A percentile compares a stretch with the other conserved stretches of the same genome.
Evolutionary conservation across 768 basidiomycete genomes (phyloP).

Genomic region (Calocybe cyanea): DNA sequence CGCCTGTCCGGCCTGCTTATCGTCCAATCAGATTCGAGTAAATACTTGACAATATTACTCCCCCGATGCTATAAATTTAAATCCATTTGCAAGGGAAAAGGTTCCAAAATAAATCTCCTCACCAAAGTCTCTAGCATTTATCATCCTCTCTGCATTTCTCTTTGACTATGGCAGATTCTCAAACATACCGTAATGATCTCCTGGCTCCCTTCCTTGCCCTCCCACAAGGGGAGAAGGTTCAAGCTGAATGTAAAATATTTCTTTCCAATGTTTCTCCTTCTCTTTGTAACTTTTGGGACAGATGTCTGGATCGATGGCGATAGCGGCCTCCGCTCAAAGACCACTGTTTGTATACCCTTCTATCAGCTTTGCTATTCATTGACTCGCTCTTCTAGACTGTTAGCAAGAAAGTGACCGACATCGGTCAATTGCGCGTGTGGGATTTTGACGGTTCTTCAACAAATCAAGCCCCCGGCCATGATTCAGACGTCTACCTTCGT

Average conservation of each 20-base stretch:
- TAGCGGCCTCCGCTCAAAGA: slow-evolving; percentile 92
- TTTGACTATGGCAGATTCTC: slow-evolving; percentile 25
- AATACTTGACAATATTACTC: slow-evolving; percentile 21
- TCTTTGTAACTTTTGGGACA: slow-evolving; percentile 29
- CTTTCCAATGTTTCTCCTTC: slow-evolving; percentile 2
- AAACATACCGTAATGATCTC: slow-evolving; percentile 73
- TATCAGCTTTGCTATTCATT: slow-evolving; percentile 7
- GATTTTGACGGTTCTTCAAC: slow-evolving; percentile 99
- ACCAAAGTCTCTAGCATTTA: slow-evolving; percentile 7
- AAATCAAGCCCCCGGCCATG: slow-evolving; percentile 91
- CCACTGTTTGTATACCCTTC: slow-evolving; percentile 58
- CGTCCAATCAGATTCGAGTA: slow-evolving; percentile 38
- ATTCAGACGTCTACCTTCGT: slow-evolving; percentile 98
- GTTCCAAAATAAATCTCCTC: neutral
- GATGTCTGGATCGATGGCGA: slow-evolving; percentile 99
- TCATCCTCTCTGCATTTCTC: slow-evolving; percentile 12
- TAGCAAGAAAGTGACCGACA: slow-evolving; percentile 78
- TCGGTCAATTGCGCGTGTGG: slow-evolving; percentile 93
- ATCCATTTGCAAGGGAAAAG: neutral
- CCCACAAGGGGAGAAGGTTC: slow-evolving; percentile 86
- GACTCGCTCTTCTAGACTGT: slow-evolving; percentile 59
- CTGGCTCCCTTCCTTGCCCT: slow-evolving; percentile 88
- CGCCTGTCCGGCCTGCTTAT: slow-evolving; percentile 27
- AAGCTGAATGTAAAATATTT: slow-evolving; percentile 80
- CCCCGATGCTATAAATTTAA: slow-evolving; percentile 19